Percentiles rank a stretch among this genome's conserved stretches.
phyloP scores from a whole-genome alignment of 208 protist genomes.

The Balamuthia mandrillaris region DNA sequence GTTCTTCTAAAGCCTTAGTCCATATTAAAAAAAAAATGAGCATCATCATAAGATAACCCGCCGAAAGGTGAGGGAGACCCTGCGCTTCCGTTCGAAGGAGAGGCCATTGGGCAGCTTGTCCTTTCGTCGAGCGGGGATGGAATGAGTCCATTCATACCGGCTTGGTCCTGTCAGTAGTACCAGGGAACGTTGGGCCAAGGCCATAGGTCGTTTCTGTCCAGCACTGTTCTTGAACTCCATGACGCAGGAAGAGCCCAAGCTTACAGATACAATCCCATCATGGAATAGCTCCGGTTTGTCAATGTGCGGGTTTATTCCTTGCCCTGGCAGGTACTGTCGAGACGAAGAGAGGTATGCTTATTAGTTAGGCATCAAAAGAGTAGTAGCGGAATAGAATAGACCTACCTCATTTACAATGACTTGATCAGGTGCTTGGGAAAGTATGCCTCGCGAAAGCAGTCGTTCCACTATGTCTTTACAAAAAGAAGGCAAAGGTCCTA shows the following conservation, averaged over 20 bases:
- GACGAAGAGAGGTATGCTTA: not conserved
- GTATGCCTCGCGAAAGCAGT: not conserved
- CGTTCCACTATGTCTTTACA: not conserved
- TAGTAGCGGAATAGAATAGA: not conserved
- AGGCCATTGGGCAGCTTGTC: conserved; percentile 14
- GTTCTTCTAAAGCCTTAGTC: no score
- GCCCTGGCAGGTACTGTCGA: not conserved
- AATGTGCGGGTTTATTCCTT: conserved; percentile 2
- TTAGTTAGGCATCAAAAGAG: not conserved
- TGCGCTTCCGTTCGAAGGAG: not conserved
- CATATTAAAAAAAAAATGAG: no score
- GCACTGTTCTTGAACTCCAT: conserved; percentile 30
- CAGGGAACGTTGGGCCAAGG: not conserved
- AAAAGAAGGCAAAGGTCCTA: conserved; percentile 9
- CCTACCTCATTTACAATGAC: conserved; percentile 12
- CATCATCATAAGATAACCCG: not conserved
- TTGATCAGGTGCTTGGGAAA: conserved; percentile 4
- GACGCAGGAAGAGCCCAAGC: not conserved
- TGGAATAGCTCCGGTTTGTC: conserved; percentile 17
- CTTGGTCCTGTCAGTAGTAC: not conserved
- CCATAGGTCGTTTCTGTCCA: not conserved
- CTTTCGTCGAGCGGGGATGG: not conserved
- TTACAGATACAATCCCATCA: conserved; percentile 14
- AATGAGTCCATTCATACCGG: conserved; percentile 16
- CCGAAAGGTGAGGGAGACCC: conserved; percentile 12